A percentile compares a stretch with the other conserved stretches of the same genome.
Evolutionary conservation across 2,329 filamentous ascomycete species (phyloP).

Genomic region (Bertia moriformis): DNA sequence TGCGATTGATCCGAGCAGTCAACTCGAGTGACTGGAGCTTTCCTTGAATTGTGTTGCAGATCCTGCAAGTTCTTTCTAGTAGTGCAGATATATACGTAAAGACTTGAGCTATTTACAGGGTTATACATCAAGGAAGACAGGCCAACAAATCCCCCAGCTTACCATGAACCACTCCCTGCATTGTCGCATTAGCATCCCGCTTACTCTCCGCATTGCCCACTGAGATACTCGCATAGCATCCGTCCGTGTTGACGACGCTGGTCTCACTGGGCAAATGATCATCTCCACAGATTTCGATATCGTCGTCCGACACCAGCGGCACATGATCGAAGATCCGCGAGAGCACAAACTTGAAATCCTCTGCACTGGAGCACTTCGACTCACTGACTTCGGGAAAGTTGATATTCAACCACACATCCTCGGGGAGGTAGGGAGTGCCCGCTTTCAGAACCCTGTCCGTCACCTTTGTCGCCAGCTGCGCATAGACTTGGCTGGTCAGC

Average conservation of each 20-base stretch:
- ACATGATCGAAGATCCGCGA: conserved; percentile 43
- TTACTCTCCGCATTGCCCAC: conserved; percentile 46
- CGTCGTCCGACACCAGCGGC: conserved; percentile 26
- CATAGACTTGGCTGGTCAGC: conserved; percentile 42
- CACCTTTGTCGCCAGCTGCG: conserved; percentile 42
- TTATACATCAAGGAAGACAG: conserved; percentile 27
- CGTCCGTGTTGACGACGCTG: conserved; percentile 29
- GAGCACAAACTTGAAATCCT: conserved; percentile 48
- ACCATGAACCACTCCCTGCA: conserved; percentile 32
- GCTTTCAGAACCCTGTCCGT: conserved; percentile 36
- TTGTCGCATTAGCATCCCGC: conserved; percentile 34
- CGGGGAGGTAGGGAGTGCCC: conserved; percentile 48
- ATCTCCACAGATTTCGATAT: conserved; percentile 41
- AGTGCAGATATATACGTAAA: too few species aligned
- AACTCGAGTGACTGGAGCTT: too few species aligned
- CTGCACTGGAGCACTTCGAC: conserved; percentile 30
- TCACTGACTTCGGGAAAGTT: conserved; percentile 44
- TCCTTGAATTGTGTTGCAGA: too few species aligned
- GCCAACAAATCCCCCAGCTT: conserved; percentile 31
- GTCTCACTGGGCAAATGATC: conserved; percentile 42
- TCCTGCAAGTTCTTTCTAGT: too few species aligned
- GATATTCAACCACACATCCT: conserved; percentile 49
- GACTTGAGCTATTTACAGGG: too few species aligned
- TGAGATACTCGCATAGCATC: conserved; percentile 49
- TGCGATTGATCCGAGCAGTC: too few species aligned